Conservation (phyloP, 2,329 filamentous ascomycete genomes). For the Rhynchosporium secalis region DNA sequence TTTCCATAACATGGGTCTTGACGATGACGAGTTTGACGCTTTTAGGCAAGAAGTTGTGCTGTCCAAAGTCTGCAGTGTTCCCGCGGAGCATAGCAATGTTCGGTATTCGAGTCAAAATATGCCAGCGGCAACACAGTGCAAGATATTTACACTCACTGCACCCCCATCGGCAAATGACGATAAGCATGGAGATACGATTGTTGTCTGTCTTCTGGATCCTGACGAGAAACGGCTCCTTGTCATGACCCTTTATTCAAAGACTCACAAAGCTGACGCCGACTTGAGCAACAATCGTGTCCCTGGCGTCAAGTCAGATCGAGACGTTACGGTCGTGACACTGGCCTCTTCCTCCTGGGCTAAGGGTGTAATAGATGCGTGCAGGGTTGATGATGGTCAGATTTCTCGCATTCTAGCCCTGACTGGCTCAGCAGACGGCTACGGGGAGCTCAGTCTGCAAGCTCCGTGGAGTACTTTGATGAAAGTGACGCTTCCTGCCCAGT, state of each 20-base stretch:
- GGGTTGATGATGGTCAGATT: conserved; percentile 64
- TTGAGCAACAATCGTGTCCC: conserved; percentile 19
- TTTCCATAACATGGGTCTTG: conserved; percentile 70
- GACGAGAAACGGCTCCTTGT: conserved; percentile 67
- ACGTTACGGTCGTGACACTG: conserved; percentile 35
- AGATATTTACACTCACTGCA: conserved; percentile 67
- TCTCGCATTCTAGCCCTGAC: conserved; percentile 71
- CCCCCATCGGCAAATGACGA: conserved; percentile 57
- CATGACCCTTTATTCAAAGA: conserved; percentile 58
- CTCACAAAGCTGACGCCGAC: conserved; percentile 29
- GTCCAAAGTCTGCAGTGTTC: conserved; percentile 67
- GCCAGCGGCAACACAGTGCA: conserved; percentile 55
- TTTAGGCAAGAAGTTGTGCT: conserved; percentile 72
- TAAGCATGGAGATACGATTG: conserved; percentile 53
- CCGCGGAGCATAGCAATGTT: conserved; percentile 60
- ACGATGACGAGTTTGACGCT: conserved; percentile 71
- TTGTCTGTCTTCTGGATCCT: conserved; percentile 70
- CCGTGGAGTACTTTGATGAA: conserved; percentile 73
- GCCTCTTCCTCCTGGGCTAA: conserved; percentile 49
- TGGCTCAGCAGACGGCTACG: conserved; percentile 61
- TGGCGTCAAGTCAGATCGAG: conserved; percentile 38
- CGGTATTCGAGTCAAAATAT: conserved; percentile 58
- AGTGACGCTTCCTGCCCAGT: conserved; percentile 57
- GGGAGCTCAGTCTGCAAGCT: conserved; percentile 70
- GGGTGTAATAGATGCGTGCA: conserved; percentile 72